Conservation (phyloP, 345 rosid species). For the Eucalyptus erythrocorys region DNA sequence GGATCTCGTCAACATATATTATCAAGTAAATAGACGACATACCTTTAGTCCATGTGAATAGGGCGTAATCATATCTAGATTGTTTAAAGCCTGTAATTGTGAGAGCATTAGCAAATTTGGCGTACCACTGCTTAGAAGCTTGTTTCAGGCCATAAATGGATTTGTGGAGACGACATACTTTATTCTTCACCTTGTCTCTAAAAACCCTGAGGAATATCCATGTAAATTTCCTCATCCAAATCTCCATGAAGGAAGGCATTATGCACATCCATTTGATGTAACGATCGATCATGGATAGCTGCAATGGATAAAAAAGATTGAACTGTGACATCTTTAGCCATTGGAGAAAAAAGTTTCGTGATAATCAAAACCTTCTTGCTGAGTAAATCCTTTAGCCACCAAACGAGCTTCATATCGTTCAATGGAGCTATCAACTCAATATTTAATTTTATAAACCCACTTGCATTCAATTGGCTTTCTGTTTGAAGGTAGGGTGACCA, state of each 20-base stretch:
- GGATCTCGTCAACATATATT: neutral
- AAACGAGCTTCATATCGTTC: neutral
- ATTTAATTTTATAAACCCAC: neutral
- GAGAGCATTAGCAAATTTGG: neutral
- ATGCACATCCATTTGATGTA: neutral
- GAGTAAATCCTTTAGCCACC: neutral
- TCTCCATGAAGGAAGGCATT: neutral
- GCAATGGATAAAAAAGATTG: neutral
- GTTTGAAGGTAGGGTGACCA: neutral
- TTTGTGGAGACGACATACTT: rapidly evolving
- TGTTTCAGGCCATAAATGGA: neutral
- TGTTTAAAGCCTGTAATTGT: neutral
- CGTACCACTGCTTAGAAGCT: neutral
- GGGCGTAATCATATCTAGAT: neutral
- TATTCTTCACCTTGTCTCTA: neutral
- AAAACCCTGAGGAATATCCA: neutral
- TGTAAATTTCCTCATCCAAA: neutral
- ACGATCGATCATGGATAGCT: neutral
- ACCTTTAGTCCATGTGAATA: neutral
- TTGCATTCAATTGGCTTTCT: neutral
- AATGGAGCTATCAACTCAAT: rapidly evolving
- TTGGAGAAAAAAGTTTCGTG: neutral
- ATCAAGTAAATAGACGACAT: neutral
- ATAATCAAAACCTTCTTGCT: no score
- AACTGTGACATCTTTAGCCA: neutral